A percentile compares a stretch with the other conserved stretches of the same genome.
phyloP scores from a whole-genome alignment of 108 stramenopile genomes.

The Craspedostauros australis region DNA sequence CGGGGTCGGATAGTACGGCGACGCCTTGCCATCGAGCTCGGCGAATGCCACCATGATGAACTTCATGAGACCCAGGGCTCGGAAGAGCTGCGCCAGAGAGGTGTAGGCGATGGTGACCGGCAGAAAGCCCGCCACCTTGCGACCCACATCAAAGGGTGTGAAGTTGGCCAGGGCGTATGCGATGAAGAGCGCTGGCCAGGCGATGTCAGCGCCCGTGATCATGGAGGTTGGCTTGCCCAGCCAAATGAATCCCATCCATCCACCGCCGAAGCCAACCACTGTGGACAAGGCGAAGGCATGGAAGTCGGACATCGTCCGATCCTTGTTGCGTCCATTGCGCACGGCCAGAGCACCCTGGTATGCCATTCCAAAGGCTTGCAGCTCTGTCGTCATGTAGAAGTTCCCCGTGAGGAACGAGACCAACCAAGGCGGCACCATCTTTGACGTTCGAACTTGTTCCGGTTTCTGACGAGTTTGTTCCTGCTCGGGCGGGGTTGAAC shows the following conservation, averaged over 20 bases:
- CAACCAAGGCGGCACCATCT: conserved; percentile 7
- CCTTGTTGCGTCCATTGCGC: conserved; percentile 58
- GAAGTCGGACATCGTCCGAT: conserved; percentile 62
- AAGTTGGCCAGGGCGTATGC: conserved; percentile 60
- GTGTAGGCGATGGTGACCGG: conserved; percentile 36
- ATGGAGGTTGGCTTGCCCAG: conserved; percentile 83
- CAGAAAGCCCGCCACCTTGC: conserved; percentile 42
- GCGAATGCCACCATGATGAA: conserved; percentile 43
- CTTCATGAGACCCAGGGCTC: conserved; percentile 44
- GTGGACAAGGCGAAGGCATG: conserved; percentile 67
- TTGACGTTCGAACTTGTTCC: too few species aligned
- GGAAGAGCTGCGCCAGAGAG: conserved; percentile 59
- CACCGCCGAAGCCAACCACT: conserved; percentile 63
- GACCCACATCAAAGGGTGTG: conserved; percentile 60
- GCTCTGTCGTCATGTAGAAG: conserved; percentile 47
- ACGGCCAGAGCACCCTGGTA: conserved; percentile 68
- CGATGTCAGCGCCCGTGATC: conserved; percentile 59
- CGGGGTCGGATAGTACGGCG: conserved; percentile 66
- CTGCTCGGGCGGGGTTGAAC: too few species aligned
- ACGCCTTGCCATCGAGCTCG: conserved; percentile 54
- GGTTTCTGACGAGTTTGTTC: too few species aligned
- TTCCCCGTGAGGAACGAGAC: conserved; percentile 37
- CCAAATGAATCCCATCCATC: conserved; percentile 56
- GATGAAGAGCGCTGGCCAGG: conserved; percentile 43
- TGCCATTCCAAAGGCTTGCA: conserved; percentile 55